These are phyloP conservation scores for Globisporangium apiculatum DNA, from an alignment of 352 stramenopile genomes.

Conservation along the genomic window DNA sequence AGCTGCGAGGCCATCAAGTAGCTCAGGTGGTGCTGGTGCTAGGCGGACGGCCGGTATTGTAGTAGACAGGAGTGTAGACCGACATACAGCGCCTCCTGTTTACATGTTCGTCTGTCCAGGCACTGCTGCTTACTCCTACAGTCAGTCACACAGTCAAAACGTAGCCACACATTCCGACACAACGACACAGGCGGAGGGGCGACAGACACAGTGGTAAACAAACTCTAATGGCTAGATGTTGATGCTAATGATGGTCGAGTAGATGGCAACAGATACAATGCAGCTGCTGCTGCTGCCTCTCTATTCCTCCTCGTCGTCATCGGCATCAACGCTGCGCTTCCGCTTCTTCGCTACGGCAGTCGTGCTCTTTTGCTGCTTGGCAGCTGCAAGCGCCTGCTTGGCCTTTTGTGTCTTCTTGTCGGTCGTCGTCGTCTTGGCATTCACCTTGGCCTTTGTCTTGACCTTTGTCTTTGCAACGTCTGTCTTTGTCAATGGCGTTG, in stretches of 20 bases:
- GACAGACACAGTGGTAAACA: conserved; percentile 3
- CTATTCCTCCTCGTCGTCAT: conserved; percentile 20
- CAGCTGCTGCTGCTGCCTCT: not conserved
- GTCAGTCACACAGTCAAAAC: no score
- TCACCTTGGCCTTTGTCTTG: conserved; percentile 3
- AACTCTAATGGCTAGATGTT: conserved; percentile 5
- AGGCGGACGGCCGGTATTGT: no score
- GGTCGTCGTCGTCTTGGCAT: conserved; percentile 1
- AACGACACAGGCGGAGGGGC: not conserved
- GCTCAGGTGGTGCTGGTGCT: no score
- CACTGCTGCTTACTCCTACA: not conserved
- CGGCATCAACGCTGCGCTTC: conserved; percentile 24
- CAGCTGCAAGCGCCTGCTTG: conserved; percentile 3
- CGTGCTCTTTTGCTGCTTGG: conserved; percentile 7
- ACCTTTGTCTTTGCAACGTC: conserved; percentile 2
- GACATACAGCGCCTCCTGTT: no score
- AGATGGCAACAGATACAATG: not conserved
- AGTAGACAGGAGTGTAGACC: no score
- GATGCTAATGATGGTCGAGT: not conserved
- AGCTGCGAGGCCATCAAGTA: no score
- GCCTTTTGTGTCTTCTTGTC: conserved; percentile 10
- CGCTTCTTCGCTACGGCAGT: conserved; percentile 37
- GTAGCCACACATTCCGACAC: not conserved
- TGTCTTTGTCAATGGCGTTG: conserved; percentile 4
- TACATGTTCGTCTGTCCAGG: no score